Conservation (phyloP, 495 filamentous ascomycete genomes). For the Hyaloscypha hepaticicola region DNA sequence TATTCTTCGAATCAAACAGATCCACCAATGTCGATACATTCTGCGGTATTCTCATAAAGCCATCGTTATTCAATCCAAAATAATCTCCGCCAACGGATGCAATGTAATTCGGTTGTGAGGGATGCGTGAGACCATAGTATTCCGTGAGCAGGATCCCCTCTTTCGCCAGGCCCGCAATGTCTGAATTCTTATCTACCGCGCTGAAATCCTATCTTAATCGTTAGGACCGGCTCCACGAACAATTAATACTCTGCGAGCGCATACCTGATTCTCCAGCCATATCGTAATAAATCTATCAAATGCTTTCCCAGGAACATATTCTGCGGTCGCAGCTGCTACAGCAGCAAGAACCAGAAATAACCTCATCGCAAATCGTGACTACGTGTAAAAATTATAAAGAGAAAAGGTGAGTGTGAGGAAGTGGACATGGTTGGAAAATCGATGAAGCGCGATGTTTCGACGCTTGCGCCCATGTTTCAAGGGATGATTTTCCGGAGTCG, state of each 20-base stretch:
- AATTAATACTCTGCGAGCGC: neutral
- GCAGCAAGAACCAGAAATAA: conserved; percentile 14
- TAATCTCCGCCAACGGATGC: conserved; percentile 63
- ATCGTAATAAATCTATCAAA: conserved; percentile 69
- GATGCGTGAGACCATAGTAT: conserved; percentile 60
- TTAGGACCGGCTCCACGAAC: neutral
- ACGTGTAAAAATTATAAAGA: conserved; percentile 7
- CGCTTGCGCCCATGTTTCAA: neutral
- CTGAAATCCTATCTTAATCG: conserved; percentile 61
- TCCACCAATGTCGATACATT: conserved; percentile 71
- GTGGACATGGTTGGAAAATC: conserved; percentile 3
- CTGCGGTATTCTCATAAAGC: conserved; percentile 54
- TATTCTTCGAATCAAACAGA: conserved; percentile 59
- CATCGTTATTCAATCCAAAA: conserved; percentile 68
- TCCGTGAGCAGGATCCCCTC: conserved; percentile 63
- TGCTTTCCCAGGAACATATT: conserved; percentile 50
- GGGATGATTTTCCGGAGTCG: neutral
- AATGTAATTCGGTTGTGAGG: conserved; percentile 59
- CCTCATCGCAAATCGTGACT: conserved; percentile 11
- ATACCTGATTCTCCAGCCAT: conserved; percentile 63
- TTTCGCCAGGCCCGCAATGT: conserved; percentile 53
- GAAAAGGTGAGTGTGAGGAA: neutral
- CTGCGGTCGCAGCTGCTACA: conserved; percentile 12
- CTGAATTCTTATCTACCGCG: conserved; percentile 47
- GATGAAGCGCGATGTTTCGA: neutral